phyloP scores from a whole-genome alignment of 345 rosid genomes.

The Euphorbia peplus region DNA sequence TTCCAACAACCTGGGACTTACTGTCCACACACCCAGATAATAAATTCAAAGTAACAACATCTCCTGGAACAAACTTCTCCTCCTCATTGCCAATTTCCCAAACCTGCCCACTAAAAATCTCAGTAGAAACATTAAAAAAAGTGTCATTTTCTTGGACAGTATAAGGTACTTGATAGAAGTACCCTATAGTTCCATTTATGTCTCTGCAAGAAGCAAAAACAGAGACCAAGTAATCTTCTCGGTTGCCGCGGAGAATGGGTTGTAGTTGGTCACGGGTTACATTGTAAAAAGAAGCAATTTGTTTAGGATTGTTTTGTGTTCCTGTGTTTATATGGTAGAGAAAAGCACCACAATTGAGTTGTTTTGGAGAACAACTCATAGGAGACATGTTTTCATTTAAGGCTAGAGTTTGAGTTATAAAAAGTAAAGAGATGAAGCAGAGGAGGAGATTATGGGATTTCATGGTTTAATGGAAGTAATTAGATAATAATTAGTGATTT shows the following conservation, averaged over 20 bases:
- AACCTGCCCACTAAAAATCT: conserved; percentile 44
- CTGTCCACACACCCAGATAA: conserved; percentile 48
- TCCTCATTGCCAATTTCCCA: conserved; percentile 35
- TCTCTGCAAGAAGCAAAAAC: conserved; percentile 47
- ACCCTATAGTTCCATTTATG: conserved; percentile 28
- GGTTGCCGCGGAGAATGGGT: conserved; percentile 18
- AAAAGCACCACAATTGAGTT: conserved; percentile 27
- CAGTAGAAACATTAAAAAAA: conserved; percentile 33
- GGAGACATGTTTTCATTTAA: conserved; percentile 15
- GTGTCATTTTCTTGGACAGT: conserved; percentile 25
- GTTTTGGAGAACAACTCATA: conserved; percentile 24
- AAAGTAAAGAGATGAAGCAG: conserved; percentile 19
- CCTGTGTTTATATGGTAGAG: conserved; percentile 40
- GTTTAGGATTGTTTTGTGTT: conserved; percentile 12
- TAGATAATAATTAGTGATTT: neutral
- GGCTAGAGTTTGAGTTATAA: neutral
- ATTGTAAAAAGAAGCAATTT: conserved; percentile 38
- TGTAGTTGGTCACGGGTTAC: conserved; percentile 30
- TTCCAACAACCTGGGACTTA: conserved; percentile 36
- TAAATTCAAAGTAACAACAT: conserved; percentile 32
- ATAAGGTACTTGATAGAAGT: conserved; percentile 47
- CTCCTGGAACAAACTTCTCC: conserved; percentile 5
- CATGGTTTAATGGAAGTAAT: conserved; percentile 13
- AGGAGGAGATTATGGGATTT: conserved; percentile 19
- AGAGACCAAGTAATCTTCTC: conserved; percentile 40